These are phyloP conservation scores for Irineochytrium annulatum DNA, from an alignment of 192 early-diverging fungal species.

Conservation along the genomic window DNA sequence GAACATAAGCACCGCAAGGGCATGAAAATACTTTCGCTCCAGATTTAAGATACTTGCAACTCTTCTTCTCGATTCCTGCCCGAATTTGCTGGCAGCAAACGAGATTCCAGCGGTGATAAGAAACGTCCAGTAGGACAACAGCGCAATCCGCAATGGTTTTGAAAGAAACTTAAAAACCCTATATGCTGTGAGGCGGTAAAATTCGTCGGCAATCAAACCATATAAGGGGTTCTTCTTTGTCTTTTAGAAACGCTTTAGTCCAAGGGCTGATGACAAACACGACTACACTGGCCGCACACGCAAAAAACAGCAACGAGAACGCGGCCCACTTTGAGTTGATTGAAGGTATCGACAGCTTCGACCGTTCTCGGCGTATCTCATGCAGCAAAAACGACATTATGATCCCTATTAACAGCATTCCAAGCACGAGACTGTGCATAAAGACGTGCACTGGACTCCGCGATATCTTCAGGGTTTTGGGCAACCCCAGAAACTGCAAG, in stretches of 20 bases:
- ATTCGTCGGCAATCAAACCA: conserved; percentile 52
- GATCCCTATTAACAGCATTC: conserved; percentile 66
- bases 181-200: conserved; percentile 11
- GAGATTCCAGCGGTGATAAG: conserved; percentile 39
- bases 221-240: conserved; percentile 59
- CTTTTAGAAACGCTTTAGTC: conserved; percentile 31
- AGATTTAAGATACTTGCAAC: conserved; percentile 31
- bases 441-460: not conserved
- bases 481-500: conserved; percentile 34
- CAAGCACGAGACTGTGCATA: conserved; percentile 55
- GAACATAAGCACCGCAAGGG: conserved; percentile 79
- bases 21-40: conserved; percentile 83
- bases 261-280: conserved; percentile 54
- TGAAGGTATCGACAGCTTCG: no score
- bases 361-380: not conserved
- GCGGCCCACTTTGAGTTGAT: not conserved
- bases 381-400: conserved; percentile 45
- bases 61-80: not conserved
- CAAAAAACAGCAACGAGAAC: conserved; percentile 29
- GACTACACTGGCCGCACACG: conserved; percentile 39
- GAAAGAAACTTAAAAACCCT: conserved; percentile 23
- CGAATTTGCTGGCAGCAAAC: conserved; percentile 16
- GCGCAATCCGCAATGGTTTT: conserved; percentile 16
- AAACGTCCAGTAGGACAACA: conserved; percentile 45
- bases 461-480: not conserved